Conservation (phyloP, 371 early-diverging fungal species). For the Syncephalastrum monosporum region DNA sequence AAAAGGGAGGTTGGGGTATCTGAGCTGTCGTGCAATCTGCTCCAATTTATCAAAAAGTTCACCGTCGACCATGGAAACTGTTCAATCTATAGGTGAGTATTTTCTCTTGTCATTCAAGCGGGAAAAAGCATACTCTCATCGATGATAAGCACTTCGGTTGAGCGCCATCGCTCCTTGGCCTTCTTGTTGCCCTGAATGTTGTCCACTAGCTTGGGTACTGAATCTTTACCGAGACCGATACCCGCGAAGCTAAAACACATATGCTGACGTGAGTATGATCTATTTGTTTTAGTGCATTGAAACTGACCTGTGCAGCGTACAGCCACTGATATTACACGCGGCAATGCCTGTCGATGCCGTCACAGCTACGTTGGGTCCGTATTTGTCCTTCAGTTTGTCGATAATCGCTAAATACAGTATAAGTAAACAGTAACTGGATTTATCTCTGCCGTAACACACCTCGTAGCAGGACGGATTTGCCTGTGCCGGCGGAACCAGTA, state of each 20-base stretch:
- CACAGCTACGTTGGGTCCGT: slow-evolving; percentile 55
- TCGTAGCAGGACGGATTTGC: slow-evolving; percentile 71
- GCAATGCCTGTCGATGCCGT: slow-evolving; percentile 93
- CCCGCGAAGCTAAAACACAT: slow-evolving; percentile 63
- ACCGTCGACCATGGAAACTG: slow-evolving; percentile 89
- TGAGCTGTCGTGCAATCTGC: slow-evolving; percentile 61
- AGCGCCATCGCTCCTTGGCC: slow-evolving; percentile 57
- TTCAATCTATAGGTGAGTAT: not conserved
- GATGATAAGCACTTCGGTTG: slow-evolving; percentile 72
- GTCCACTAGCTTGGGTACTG: slow-evolving; percentile 33
- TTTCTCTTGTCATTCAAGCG: not conserved
- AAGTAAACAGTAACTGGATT: not conserved
- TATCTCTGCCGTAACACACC: slow-evolving; percentile 8
- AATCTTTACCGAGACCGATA: slow-evolving; percentile 63
- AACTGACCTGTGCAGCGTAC: slow-evolving; percentile 65
- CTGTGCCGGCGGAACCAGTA: slow-evolving; percentile 84
- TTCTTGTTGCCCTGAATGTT: slow-evolving; percentile 28
- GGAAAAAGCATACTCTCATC: slow-evolving; percentile 73
- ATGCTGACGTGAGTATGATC: not conserved
- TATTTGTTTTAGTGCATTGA: not conserved
- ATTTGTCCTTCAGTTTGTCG: slow-evolving; percentile 29
- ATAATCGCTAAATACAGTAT: slow-evolving; percentile 47
- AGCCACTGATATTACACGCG: slow-evolving; percentile 80
- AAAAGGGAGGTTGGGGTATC: slow-evolving; percentile 59
- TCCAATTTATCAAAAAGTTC: slow-evolving; percentile 82